phyloP scores from a whole-genome alignment of 2,329 filamentous ascomycete genomes.

The Rhexocercosporidium sp. region DNA sequence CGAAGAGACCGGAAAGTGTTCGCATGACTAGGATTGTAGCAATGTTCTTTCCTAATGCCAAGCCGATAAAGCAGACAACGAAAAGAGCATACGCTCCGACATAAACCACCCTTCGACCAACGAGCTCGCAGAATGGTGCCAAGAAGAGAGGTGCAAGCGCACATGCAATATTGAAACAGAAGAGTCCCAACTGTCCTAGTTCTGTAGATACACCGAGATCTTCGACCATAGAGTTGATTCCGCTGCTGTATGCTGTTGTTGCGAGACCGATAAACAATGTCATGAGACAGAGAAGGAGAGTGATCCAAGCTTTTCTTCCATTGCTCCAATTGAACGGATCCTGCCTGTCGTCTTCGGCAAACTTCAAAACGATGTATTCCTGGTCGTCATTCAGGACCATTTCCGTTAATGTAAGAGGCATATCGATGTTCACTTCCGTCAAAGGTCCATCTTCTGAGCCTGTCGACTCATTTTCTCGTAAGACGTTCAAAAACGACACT shows the following conservation, averaged over 20 bases:
- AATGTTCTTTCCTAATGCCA: conserved; percentile 75
- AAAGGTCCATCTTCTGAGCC: conserved; percentile 42
- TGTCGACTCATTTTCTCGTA: conserved; percentile 42
- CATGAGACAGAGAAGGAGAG: conserved; percentile 54
- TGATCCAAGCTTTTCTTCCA: conserved; percentile 52
- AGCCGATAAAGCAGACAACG: conserved; percentile 54
- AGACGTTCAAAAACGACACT: conserved; percentile 44
- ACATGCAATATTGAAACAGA: conserved; percentile 81
- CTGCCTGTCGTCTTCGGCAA: conserved; percentile 51
- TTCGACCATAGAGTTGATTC: conserved; percentile 51
- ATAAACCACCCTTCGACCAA: conserved; percentile 83
- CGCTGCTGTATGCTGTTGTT: conserved; percentile 58
- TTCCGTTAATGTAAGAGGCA: conserved; percentile 54
- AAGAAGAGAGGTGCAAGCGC: conserved; percentile 83
- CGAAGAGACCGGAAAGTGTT: conserved; percentile 73
- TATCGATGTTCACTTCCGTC: conserved; percentile 52
- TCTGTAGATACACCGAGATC: conserved; percentile 50
- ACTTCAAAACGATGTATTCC: conserved; percentile 52
- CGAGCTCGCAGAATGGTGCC: conserved; percentile 85
- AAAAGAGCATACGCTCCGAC: conserved; percentile 59
- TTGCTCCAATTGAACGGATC: conserved; percentile 58
- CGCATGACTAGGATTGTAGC: conserved; percentile 73
- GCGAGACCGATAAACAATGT: conserved; percentile 59
- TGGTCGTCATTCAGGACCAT: conserved; percentile 48
- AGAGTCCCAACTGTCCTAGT: conserved; percentile 58